Evolutionary conservation across 768 basidiomycete species (phyloP).

Genomic region (Cystofilobasidium capitatum): DNA sequence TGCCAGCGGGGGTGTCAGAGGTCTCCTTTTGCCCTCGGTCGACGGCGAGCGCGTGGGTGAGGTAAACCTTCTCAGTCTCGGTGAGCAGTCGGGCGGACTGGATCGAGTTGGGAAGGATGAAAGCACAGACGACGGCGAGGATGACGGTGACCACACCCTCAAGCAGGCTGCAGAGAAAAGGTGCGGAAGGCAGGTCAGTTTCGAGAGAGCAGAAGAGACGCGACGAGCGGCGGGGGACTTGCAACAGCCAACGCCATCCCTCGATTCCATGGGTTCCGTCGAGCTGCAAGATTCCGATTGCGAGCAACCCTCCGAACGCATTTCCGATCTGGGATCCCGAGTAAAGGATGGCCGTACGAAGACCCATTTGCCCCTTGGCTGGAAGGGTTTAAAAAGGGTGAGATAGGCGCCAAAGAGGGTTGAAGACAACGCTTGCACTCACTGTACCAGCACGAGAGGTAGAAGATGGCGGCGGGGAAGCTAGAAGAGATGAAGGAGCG

Average conservation of each 20-base stretch:
- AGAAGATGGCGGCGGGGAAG: slow-evolving; percentile 36
- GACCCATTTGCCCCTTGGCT: slow-evolving; percentile 22
- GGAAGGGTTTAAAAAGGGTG: too few species aligned
- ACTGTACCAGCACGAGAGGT: slow-evolving; percentile 32
- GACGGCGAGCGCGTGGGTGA: slow-evolving; percentile 32
- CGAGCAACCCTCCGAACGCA: slow-evolving; percentile 37
- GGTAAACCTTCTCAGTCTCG: slow-evolving; percentile 30
- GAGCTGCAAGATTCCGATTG: slow-evolving; percentile 34
- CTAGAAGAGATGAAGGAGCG: slow-evolving; percentile 15
- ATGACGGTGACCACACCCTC: slow-evolving; percentile 28
- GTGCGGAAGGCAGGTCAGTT: background rate
- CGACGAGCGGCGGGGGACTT: background rate
- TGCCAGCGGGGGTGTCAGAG: slow-evolving; percentile 29
- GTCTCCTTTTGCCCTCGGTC: slow-evolving; percentile 34
- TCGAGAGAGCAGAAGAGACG: slow-evolving; percentile 21
- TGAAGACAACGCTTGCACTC: background rate
- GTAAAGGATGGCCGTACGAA: slow-evolving; percentile 34
- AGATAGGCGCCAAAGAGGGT: too few species aligned
- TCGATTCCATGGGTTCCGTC: slow-evolving; percentile 33
- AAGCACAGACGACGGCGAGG: slow-evolving; percentile 28
- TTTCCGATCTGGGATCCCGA: slow-evolving; percentile 33
- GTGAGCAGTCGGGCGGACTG: slow-evolving; percentile 60
- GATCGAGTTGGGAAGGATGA: slow-evolving; percentile 53
- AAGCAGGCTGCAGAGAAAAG: slow-evolving; percentile 5
- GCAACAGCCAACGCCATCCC: slow-evolving; percentile 38